Percentiles rank a stretch among this genome's conserved stretches.
These are phyloP conservation scores for Zygosaccharomyces sapae DNA, from an alignment of 1,139 yeast genomes.

Conservation along the genomic window DNA sequence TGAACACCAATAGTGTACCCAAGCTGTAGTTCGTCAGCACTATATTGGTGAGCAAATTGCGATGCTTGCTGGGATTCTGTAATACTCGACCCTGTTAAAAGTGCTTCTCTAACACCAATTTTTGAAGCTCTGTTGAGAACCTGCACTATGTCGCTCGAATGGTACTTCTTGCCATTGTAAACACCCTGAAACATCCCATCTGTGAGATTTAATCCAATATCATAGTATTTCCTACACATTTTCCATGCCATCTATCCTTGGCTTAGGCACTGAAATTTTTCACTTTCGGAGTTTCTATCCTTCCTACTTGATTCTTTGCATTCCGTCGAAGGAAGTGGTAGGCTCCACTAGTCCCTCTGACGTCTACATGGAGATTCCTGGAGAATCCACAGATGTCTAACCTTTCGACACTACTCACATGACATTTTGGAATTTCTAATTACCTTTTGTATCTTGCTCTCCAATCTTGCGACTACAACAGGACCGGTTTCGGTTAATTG, in stretches of 20 bases:
- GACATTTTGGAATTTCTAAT: not conserved
- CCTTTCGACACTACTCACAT: not conserved
- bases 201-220: slow-evolving; percentile 75
- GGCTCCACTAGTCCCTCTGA: not conserved
- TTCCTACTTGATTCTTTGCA: no score
- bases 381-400: not conserved
- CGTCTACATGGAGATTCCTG: not conserved
- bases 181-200: slow-evolving; percentile 83
- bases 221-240: slow-evolving; percentile 29
- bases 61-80: slow-evolving; percentile 54
- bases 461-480: not conserved
- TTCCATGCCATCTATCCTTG: not conserved
- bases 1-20: slow-evolving; percentile 88
- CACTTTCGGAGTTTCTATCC: slow-evolving; percentile 1
- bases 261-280: not conserved
- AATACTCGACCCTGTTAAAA: slow-evolving; percentile 80
- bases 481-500: not conserved
- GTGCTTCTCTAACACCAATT: slow-evolving; percentile 62
- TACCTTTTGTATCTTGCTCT: not conserved
- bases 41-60: slow-evolving; percentile 39
- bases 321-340: no score
- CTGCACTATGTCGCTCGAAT: slow-evolving; percentile 58
- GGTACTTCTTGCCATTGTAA: slow-evolving; percentile 67
- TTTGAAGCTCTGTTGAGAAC: slow-evolving; percentile 65
- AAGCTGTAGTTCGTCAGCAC: slow-evolving; percentile 36